Conservation (phyloP, 75 land plant species). For the Picea sitchensis region DNA sequence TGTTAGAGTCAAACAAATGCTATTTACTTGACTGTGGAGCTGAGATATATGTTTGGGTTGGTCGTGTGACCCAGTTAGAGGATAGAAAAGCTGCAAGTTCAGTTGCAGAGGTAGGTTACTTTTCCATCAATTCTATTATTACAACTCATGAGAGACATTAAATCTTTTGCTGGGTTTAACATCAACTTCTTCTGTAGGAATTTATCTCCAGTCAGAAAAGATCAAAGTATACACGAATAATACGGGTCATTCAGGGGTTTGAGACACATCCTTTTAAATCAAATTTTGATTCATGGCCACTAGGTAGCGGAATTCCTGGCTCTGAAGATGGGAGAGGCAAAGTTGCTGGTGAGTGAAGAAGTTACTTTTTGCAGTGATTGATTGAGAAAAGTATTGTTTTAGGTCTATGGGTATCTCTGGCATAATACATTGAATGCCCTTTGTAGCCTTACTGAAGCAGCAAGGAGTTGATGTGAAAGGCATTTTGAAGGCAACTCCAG, state of each 20-base stretch:
- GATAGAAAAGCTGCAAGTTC: slow-evolving; percentile 81
- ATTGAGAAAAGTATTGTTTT: neutral
- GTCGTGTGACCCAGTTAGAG: slow-evolving; percentile 81
- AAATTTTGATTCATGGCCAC: slow-evolving; percentile 90
- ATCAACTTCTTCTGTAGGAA: slow-evolving; percentile 35
- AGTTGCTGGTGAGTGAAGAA: slow-evolving; percentile 77
- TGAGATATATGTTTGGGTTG: slow-evolving; percentile 90
- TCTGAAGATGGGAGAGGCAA: slow-evolving; percentile 97
- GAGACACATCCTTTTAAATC: slow-evolving; percentile 81
- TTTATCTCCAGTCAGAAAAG: slow-evolving; percentile 55
- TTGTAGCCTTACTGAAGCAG: slow-evolving; percentile 86
- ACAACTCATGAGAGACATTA: neutral
- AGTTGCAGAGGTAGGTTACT: slow-evolving; percentile 68
- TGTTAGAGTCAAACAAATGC: slow-evolving; percentile 83
- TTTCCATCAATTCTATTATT: neutral
- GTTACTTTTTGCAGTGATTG: neutral
- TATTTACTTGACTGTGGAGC: slow-evolving; percentile 86
- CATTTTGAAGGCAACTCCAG: slow-evolving; percentile 57
- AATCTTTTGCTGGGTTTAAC: neutral
- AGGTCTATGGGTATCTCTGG: neutral
- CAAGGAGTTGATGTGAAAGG: slow-evolving; percentile 94
- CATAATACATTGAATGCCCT: neutral
- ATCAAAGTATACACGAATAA: slow-evolving; percentile 71
- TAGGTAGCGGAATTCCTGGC: slow-evolving; percentile 44
- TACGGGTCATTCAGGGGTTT: slow-evolving; percentile 91